phyloP scores from a whole-genome alignment of 1,139 yeast genomes.

The Debaryomyces coudertii region DNA sequence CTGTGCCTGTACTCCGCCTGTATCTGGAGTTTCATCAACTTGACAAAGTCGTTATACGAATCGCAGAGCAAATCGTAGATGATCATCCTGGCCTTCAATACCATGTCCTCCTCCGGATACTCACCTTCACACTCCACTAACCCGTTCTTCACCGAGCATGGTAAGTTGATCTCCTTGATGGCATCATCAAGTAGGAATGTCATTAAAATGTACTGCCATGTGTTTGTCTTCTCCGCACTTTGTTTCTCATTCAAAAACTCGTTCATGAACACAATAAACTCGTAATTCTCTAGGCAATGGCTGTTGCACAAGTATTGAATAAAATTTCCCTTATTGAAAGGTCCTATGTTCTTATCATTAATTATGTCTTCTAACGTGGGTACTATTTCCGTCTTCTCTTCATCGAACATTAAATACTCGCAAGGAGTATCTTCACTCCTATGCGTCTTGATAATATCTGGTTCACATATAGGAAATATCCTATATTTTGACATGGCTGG shows the following conservation, averaged over 20 bases:
- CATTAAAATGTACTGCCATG: conserved; percentile 32
- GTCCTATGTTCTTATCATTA: conserved; percentile 19
- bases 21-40: conserved; percentile 19
- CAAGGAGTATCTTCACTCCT: not conserved
- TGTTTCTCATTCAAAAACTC: conserved; percentile 22
- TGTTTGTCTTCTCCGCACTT: conserved; percentile 17
- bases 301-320: conserved; percentile 28
- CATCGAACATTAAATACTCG: not conserved
- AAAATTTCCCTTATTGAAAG: conserved; percentile 28
- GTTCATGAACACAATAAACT: conserved; percentile 36
- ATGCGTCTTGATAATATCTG: not conserved
- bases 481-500: conserved; percentile 5
- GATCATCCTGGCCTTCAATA: conserved; percentile 25
- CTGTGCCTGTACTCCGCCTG: not conserved
- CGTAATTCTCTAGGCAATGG: conserved; percentile 43
- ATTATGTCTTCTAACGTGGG: conserved; percentile 30
- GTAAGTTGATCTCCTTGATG: conserved; percentile 39
- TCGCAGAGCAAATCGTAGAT: conserved; percentile 38
- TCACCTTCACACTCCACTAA: conserved; percentile 16
- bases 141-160: conserved; percentile 24
- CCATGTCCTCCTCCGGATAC: conserved; percentile 19
- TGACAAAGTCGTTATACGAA: conserved; percentile 37
- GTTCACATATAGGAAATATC: conserved; percentile 7
- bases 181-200: conserved; percentile 32
- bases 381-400: not conserved